These are phyloP conservation scores for Byssochlamys sp. DNA, from an alignment of 2,329 filamentous ascomycete species.

Conservation along the genomic window DNA sequence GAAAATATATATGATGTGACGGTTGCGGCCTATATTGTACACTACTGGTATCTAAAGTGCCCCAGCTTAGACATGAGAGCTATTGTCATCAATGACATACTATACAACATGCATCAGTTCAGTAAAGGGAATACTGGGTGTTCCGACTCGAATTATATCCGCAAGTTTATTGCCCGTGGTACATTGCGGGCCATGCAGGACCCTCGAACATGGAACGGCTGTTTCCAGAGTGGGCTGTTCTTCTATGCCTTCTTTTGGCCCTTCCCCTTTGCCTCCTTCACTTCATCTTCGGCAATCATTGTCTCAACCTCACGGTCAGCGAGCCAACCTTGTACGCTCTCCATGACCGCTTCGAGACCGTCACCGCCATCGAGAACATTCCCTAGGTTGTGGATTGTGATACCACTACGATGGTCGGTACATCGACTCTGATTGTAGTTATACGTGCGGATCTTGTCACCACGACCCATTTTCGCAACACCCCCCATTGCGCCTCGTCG, in stretches of 20 bases:
- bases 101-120: background rate
- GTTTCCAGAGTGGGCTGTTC: background rate
- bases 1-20: conserved; percentile 59
- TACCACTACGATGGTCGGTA: conserved; percentile 75
- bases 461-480: conserved; percentile 70
- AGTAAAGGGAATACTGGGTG: background rate
- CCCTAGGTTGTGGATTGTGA: conserved; percentile 70
- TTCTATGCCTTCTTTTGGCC: conserved; percentile 4
- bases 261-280: conserved; percentile 16
- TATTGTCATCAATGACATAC: background rate
- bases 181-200: background rate
- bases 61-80: background rate
- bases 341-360: conserved; percentile 64
- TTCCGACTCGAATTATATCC: background rate
- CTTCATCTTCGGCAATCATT: conserved; percentile 56
- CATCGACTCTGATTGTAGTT: conserved; percentile 72
- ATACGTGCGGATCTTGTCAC: conserved; percentile 90
- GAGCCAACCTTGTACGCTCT: conserved; percentile 68
- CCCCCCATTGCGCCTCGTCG: conserved; percentile 69
- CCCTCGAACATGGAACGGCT: background rate
- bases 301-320: conserved; percentile 63
- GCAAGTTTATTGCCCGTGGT: background rate
- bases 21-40: background rate
- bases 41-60: background rate
- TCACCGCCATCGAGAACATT: conserved; percentile 69